These are phyloP conservation scores for Colletotrichum sp. DNA, from an alignment of 2,329 filamentous ascomycete species.

Conservation along the genomic window DNA sequence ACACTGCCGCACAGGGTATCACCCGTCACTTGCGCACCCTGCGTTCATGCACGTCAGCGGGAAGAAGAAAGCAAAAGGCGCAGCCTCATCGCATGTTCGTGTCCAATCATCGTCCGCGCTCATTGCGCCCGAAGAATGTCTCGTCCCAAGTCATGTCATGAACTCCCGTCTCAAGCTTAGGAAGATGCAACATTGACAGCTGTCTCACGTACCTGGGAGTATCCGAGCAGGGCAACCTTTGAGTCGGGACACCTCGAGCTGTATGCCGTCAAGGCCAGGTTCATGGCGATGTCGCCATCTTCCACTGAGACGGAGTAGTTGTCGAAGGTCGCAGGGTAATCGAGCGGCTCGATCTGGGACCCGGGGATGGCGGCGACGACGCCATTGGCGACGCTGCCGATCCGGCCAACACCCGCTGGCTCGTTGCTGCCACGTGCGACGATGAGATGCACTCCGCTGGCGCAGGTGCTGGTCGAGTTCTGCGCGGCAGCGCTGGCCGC, in stretches of 20 bases:
- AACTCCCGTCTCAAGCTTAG: neutral
- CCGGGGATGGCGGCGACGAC: conserved; percentile 36
- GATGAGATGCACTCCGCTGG: conserved; percentile 43
- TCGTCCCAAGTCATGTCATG: neutral
- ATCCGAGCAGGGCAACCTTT: conserved; percentile 46
- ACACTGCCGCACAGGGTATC: conserved; percentile 43
- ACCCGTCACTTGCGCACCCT: conserved; percentile 43
- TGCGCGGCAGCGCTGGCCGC: conserved; percentile 27
- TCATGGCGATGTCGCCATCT: conserved; percentile 36
- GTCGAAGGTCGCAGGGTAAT: conserved; percentile 42
- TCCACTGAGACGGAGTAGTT: conserved; percentile 39
- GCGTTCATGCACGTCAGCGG: conserved; percentile 1
- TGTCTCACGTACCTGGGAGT: conserved; percentile 39
- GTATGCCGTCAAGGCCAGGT: conserved; percentile 35
- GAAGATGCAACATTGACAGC: neutral
- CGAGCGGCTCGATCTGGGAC: conserved; percentile 37
- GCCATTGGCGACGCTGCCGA: conserved; percentile 36
- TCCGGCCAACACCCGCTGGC: conserved; percentile 35
- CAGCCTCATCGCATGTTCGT: neutral
- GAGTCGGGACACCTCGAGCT: conserved; percentile 38
- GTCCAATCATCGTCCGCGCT: neutral
- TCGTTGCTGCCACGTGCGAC: conserved; percentile 44
- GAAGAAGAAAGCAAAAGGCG: neutral
- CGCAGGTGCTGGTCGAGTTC: conserved; percentile 30
- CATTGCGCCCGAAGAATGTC: neutral